These are phyloP conservation scores for Chlamydomonas sp. DNA, from an alignment of 139 green algal species.

Conservation along the genomic window DNA sequence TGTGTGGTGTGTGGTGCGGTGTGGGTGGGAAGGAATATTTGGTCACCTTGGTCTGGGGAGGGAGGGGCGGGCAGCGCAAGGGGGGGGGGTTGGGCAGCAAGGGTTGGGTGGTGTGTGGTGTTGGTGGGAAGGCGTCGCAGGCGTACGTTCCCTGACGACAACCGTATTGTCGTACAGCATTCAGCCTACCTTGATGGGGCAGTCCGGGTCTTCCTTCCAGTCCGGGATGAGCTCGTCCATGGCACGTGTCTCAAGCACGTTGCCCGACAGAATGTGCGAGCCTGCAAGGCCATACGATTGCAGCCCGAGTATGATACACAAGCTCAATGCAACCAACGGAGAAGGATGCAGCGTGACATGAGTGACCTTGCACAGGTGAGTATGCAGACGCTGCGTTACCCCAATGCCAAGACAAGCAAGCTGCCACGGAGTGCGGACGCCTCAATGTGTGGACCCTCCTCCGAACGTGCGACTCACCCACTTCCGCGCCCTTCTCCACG, in stretches of 20 bases:
- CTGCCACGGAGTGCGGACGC: not conserved
- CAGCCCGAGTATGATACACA: not conserved
- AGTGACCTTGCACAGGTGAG: not conserved
- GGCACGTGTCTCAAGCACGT: constrained; percentile 87
- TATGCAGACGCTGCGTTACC: not conserved
- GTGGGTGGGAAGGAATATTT: constrained; percentile 46
- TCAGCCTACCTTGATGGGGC: constrained; percentile 42
- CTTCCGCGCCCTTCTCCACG: constrained; percentile 90
- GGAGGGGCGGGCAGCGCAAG: not conserved
- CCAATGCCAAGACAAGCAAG: not conserved
- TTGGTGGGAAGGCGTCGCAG: not conserved
- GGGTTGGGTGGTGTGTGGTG: too few relatives aligned
- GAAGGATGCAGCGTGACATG: not conserved
- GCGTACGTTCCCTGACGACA: not conserved
- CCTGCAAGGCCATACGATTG: constrained; percentile 51
- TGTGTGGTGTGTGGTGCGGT: not conserved
- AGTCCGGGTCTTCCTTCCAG: constrained; percentile 74
- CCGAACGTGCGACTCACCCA: constrained; percentile 59
- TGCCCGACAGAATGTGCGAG: constrained; percentile 89
- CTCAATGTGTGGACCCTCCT: not conserved
- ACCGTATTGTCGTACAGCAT: not conserved
- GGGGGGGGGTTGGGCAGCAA: not conserved
- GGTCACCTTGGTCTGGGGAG: constrained; percentile 14
- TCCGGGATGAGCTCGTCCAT: constrained; percentile 90
- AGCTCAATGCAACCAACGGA: not conserved